Evolutionary conservation across 208 protist genomes (phyloP), one percentile per base, ranked within the genome.

Genomic region (Leishmania major): DNA sequence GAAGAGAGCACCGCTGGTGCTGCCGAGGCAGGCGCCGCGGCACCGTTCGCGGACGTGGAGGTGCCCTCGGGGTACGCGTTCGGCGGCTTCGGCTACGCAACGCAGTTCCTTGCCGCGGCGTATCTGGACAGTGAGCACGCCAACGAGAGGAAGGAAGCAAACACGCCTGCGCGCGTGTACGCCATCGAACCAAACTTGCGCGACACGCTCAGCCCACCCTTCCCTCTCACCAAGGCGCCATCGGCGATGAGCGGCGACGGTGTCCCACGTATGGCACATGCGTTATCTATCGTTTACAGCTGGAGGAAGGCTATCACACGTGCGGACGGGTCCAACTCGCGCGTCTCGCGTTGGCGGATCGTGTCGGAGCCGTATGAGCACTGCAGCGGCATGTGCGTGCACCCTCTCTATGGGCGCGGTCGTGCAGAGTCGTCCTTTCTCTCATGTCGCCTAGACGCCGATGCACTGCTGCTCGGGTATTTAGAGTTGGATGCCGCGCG

Each of bases 341-440:
- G 75, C 4, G 71, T 85, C 31, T n/a, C 75, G 45, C 77, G 59
- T 17, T 85, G 81, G 81, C 77, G 69, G 81, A 81, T 78, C 57
- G 78, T 62, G 37, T 77, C 77, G 3, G 81, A 74, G 49, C 40
- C 43, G 28, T 74, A 40, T 45, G 77, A 62, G 71, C 59, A 51
- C 31, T 37, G 60, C 11, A 43, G 60, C 19, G 25, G 78, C 47
- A 81, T 74, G 76, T 77, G 80, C 43, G 59, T 85, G 43, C 71
- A 81, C 69, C 77, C 71, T 35, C 74, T 81, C 49, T 57, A 74
- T 62, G 71, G 70, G 57, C 43, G 66, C 35, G 81, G 72, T 7
- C 57, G 60, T 3, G 51, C 3, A n/a, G 77, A 81, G 66, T 69
- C 77, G 71, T 85, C 71, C 8, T 55, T 77, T 28, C 69, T 85